phyloP scores from a whole-genome alignment of 2,329 filamentous ascomycete species.

The Mycosphaerelloides madeirae region DNA sequence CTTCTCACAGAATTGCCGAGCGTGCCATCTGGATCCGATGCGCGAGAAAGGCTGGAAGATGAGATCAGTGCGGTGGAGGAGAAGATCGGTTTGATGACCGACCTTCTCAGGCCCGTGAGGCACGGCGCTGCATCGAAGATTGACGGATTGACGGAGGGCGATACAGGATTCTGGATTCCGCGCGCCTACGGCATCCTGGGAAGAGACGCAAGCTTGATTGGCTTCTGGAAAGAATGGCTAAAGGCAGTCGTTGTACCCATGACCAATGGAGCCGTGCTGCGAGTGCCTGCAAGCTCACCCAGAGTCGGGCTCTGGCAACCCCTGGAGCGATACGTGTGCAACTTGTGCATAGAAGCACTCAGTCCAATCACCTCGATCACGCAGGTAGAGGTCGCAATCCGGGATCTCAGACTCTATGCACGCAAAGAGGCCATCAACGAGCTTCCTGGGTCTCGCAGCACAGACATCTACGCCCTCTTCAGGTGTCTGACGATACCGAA shows the following conservation, averaged over 20 bases:
- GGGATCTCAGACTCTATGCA: slow-evolving; percentile 86
- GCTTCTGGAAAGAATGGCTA: slow-evolving; percentile 99
- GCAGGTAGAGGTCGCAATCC: slow-evolving; percentile 84
- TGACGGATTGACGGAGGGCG: slow-evolving; percentile 88
- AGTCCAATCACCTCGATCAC: slow-evolving; percentile 90
- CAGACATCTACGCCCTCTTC: slow-evolving; percentile 90
- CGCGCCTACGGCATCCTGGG: slow-evolving; percentile 90
- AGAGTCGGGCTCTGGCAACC: slow-evolving; percentile 93
- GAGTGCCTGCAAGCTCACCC: slow-evolving; percentile 83
- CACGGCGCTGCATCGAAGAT: slow-evolving; percentile 96
- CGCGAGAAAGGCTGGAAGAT: slow-evolving; percentile 81
- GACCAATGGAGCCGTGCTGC: slow-evolving; percentile 77
- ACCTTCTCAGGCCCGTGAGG: slow-evolving; percentile 84
- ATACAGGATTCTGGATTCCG: slow-evolving; percentile 93
- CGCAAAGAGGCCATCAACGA: slow-evolving; percentile 91
- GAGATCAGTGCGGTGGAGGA: slow-evolving; percentile 95
- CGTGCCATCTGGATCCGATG: slow-evolving; percentile 72
- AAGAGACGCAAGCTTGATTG: slow-evolving; percentile 72
- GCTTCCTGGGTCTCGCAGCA: slow-evolving; percentile 83
- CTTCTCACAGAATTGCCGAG: slow-evolving; percentile 78
- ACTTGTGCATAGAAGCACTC: slow-evolving; percentile 90
- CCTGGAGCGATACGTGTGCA: slow-evolving; percentile 92
- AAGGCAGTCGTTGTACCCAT: slow-evolving; percentile 91
- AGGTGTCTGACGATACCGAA: slow-evolving; percentile 85
- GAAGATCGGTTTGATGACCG: slow-evolving; percentile 94